These are phyloP conservation scores for Euphorbia schlechtendalii DNA, from an alignment of 441 rosid genomes.

Conservation along the genomic window DNA sequence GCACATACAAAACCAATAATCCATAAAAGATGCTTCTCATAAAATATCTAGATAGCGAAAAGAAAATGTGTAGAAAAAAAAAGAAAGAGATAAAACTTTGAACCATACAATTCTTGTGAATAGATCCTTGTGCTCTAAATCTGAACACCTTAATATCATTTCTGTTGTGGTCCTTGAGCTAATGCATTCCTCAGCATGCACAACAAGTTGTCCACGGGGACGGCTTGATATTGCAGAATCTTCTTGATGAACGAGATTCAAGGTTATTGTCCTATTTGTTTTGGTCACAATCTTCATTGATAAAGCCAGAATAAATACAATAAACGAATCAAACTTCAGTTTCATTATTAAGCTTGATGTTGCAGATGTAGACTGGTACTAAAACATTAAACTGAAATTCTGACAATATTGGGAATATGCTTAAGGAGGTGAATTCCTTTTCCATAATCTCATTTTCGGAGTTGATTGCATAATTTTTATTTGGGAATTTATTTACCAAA, in stretches of 20 bases:
- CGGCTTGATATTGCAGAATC: slow-evolving; percentile 32
- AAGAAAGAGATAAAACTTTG: slow-evolving; percentile 13
- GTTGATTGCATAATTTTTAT: too few relatives aligned
- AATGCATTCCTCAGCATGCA: slow-evolving; percentile 81
- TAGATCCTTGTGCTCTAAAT: slow-evolving; percentile 69
- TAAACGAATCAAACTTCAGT: background rate
- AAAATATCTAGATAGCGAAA: slow-evolving; percentile 1
- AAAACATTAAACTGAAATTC: background rate
- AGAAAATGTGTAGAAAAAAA: background rate
- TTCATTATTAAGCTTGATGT: background rate
- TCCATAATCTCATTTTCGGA: background rate
- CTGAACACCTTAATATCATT: slow-evolving; percentile 62
- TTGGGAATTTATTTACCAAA: slow-evolving; percentile 5
- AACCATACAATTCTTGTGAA: slow-evolving; percentile 77
- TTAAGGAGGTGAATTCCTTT: background rate
- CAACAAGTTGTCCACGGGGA: slow-evolving; percentile 55
- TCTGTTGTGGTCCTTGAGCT: slow-evolving; percentile 65
- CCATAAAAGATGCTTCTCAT: slow-evolving; percentile 11
- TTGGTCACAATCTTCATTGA: slow-evolving; percentile 59
- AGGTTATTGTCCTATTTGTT: slow-evolving; percentile 40
- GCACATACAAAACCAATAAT: slow-evolving; percentile 23
- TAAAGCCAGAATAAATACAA: background rate
- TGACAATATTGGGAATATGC: background rate
- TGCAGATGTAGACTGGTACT: background rate
- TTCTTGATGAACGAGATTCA: too few relatives aligned